These are phyloP conservation scores for Fraxinus velutina DNA, from an alignment of 305 asterid species.

Conservation along the genomic window DNA sequence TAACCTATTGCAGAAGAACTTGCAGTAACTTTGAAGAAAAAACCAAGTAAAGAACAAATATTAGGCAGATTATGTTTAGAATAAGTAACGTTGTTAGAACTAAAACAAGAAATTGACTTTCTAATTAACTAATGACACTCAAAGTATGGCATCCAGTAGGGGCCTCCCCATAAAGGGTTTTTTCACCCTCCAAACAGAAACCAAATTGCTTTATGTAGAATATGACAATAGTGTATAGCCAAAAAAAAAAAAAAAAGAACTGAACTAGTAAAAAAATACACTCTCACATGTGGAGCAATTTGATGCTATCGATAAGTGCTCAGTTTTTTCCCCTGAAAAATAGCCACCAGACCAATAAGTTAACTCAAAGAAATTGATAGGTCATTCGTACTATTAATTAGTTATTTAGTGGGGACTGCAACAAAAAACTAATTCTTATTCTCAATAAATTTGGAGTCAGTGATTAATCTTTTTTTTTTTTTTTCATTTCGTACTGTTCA, in stretches of 20 bases:
- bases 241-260: background rate
- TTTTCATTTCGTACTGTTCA: background rate
- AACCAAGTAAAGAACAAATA: slow-evolving; percentile 19
- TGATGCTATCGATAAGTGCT: background rate
- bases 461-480: background rate
- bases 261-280: background rate
- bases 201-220: slow-evolving; percentile 14
- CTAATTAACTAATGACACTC: slow-evolving; percentile 2
- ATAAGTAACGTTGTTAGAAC: slow-evolving; percentile 25
- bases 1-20: background rate
- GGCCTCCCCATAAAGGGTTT: slow-evolving; percentile 18
- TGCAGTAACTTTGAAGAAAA: slow-evolving; percentile 9
- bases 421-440: background rate
- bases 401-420: background rate
- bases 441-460: background rate
- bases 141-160: slow-evolving; percentile 22
- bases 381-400: background rate
- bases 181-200: slow-evolving; percentile 9
- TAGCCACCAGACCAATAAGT: background rate
- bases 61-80: slow-evolving; percentile 41
- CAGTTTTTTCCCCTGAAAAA: background rate
- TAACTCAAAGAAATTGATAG: background rate
- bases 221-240: background rate
- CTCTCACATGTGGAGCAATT: background rate
- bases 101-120: slow-evolving; percentile 20